These are phyloP conservation scores for Trichoderma cornu-damae DNA, from an alignment of 2,329 filamentous ascomycete species.

Conservation along the genomic window DNA sequence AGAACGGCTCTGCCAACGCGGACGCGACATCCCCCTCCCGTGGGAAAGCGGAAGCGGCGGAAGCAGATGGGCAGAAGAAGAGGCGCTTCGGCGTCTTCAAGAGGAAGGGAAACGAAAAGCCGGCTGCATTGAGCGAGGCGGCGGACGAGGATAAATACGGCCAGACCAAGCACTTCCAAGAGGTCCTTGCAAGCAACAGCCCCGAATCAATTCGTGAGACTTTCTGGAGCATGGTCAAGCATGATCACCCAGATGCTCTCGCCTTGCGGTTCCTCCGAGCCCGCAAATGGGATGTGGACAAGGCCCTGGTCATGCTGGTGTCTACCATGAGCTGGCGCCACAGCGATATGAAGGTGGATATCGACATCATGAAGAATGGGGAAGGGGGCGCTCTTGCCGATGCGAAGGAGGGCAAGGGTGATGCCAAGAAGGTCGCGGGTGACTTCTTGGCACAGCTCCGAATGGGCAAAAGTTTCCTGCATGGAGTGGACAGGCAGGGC, in stretches of 20 bases:
- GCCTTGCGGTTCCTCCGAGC: conserved; percentile 78
- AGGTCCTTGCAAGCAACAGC: conserved; percentile 68
- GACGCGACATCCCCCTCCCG: conserved; percentile 18
- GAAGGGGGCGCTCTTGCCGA: conserved; percentile 62
- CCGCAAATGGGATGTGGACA: conserved; percentile 93
- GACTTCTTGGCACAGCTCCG: conserved; percentile 81
- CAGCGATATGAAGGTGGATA: conserved; percentile 79
- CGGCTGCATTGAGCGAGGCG: conserved; percentile 26
- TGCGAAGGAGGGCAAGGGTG: conserved; percentile 51
- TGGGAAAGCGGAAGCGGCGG: conserved; percentile 5
- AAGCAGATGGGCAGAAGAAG: conserved; percentile 59
- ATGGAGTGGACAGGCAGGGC: conserved; percentile 78
- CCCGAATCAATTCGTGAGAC: conserved; percentile 74
- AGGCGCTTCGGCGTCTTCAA: conserved; percentile 67
- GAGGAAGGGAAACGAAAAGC: conserved; percentile 50
- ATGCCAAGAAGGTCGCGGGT: conserved; percentile 56
- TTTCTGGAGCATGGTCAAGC: conserved; percentile 92
- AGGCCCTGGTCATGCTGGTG: conserved; percentile 88
- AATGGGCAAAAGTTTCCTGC: conserved; percentile 88
- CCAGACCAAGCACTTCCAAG: conserved; percentile 78
- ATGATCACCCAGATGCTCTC: conserved; percentile 85
- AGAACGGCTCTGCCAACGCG: conserved; percentile 22
- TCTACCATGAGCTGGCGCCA: conserved; percentile 90
- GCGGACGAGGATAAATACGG: conserved; percentile 83
- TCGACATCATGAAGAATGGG: conserved; percentile 74